Base-by-base conservation (phyloP, 2,329 filamentous ascomycete species). In the Penicillium sclerotigenum region DNA sequence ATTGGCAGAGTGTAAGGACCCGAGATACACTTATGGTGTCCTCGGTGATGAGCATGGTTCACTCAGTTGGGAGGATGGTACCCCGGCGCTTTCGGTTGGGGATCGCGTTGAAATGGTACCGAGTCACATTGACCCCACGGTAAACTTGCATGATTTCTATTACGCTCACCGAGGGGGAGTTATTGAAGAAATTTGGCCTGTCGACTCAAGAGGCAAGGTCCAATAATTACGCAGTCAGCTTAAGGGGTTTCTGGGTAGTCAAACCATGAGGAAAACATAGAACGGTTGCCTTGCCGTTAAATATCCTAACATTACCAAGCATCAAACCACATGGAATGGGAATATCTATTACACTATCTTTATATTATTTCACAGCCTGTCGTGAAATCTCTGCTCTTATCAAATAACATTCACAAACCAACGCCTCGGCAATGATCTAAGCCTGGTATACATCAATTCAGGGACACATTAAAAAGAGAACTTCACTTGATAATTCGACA, bases 111-210 rank as follows among this genome's bases (percentile, higher is more conserved):
- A 81, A 66, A 81, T 82, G 79, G 67, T 82, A 13, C 80, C 80
- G 0, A 82, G 80, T 60, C 80, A 82, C 63, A 82, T 82, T 53
- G 80, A 82, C 61, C 80, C 80, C 0, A 82, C 80, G 0, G 75
- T 82, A 52, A 82, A 82, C 56, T 63, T 82, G 53, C 78, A 81
- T 59, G 79, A 82, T 46, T 68, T 76, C 31, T 82, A 81, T 62
- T 81, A 79, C 61, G 79, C 78, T 2, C 66, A 81, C 64, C 71
- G 79, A 4, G 72, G 75, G 0, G 79, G 79, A 0, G 60, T 80
- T 1, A 73, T 82, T 57, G 74, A 80, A 59, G 79, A 81, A 60
- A 80, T 81, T 22, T 82, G 80, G 80, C 63, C 71, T 0, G 80
- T 82, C 5, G 79, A 80, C 65, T 73, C 78, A 2, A 72, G 80